phyloP scores from a whole-genome alignment of 2,329 filamentous ascomycete species.

The Hymenoscyphus linearis region DNA sequence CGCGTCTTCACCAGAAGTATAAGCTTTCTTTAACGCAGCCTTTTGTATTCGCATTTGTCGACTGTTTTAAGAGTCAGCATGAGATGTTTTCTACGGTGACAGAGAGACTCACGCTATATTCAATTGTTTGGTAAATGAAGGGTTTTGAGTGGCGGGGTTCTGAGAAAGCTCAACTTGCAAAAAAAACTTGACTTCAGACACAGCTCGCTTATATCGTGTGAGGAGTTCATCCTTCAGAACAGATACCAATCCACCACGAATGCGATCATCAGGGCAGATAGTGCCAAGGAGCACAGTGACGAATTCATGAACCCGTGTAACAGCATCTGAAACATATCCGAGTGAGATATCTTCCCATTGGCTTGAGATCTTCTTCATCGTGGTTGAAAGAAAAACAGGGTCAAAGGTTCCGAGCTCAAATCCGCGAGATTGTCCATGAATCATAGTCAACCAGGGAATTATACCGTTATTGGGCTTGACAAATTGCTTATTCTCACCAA shows the following conservation, averaged over 20 bases:
- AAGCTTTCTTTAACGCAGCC: neutral
- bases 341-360: neutral
- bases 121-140: constrained; percentile 43
- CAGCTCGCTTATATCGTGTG: too few species aligned
- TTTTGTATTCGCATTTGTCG: neutral
- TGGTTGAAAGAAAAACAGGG: neutral
- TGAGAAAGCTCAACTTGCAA: constrained; percentile 16
- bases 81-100: neutral
- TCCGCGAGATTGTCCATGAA: neutral
- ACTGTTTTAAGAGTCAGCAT: neutral
- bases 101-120: neutral
- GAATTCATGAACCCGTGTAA: neutral
- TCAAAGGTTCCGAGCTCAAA: constrained; percentile 1
- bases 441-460: neutral
- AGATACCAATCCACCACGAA: neutral
- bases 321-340: neutral
- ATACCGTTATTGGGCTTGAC: neutral
- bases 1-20: neutral
- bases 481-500: neutral
- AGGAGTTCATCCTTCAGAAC: neutral
- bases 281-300: neutral
- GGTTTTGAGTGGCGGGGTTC: constrained; percentile 46
- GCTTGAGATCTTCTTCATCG: neutral
- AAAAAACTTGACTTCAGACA: neutral
- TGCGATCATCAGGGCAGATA: neutral